Evolutionary conservation across 345 rosid species (phyloP).

Genomic region (Camelina sativa): DNA sequence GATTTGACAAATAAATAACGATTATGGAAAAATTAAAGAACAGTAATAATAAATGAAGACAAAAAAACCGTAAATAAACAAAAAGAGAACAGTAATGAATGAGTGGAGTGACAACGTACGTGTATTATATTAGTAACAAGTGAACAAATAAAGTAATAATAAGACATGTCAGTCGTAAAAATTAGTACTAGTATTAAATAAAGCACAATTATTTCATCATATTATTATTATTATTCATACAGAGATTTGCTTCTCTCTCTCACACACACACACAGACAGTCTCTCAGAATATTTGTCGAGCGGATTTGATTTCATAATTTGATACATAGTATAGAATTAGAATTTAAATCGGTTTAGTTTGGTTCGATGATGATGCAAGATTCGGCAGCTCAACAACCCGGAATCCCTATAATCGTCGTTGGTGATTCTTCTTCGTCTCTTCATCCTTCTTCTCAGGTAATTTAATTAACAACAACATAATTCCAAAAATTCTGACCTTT

Average conservation of each 20-base stretch:
- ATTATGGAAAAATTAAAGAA: slow-evolving; percentile 7
- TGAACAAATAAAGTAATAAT: not conserved
- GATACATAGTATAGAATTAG: not conserved
- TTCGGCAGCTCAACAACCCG: slow-evolving; percentile 36
- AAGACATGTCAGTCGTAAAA: not conserved
- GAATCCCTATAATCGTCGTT: slow-evolving; percentile 33
- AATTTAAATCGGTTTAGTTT: slow-evolving; percentile 3
- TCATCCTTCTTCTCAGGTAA: slow-evolving; percentile 40
- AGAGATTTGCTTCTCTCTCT: not conserved
- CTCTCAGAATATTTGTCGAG: slow-evolving; percentile 41
- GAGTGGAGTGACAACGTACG: slow-evolving; percentile 29
- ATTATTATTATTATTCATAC: not conserved
- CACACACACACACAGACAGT: not conserved
- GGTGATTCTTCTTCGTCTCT: slow-evolving; percentile 38
- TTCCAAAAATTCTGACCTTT: not conserved
- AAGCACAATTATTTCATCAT: slow-evolving; percentile 27
- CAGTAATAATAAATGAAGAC: not conserved
- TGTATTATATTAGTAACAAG: not conserved
- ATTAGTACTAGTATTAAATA: not conserved
- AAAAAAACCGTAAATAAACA: not conserved
- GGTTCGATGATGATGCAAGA: slow-evolving; percentile 40
- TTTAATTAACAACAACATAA: not conserved
- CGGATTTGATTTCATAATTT: slow-evolving; percentile 26
- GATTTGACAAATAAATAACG: not conserved
- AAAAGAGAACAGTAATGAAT: not conserved